Conservation (phyloP, 2,329 filamentous ascomycete genomes). For the Neoscytalidium dimidiatum region DNA sequence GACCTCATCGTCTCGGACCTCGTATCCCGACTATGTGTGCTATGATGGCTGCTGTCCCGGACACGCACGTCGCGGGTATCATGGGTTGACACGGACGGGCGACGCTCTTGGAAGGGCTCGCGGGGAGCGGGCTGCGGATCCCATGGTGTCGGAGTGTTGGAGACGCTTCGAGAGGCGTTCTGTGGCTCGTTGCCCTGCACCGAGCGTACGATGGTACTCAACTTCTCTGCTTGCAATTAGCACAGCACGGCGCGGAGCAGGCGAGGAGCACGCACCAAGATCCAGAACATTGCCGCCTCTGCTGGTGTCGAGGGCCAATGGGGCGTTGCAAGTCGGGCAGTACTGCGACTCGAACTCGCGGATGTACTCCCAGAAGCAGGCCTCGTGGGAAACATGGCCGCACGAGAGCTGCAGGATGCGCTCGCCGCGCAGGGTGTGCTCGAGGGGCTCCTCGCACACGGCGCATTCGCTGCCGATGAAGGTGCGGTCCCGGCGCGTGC, state of each 20-base stretch:
- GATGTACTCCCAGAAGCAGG: constrained; percentile 98
- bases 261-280: constrained; percentile 64
- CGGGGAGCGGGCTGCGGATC: constrained; percentile 46
- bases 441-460: constrained; percentile 93
- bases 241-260: constrained; percentile 21
- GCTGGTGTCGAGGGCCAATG: constrained; percentile 87
- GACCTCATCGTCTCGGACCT: constrained; percentile 39
- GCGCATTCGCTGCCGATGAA: constrained; percentile 95
- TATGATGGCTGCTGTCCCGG: constrained; percentile 30
- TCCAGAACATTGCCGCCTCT: constrained; percentile 90
- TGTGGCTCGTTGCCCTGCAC: constrained; percentile 53
- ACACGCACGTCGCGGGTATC: constrained; percentile 22
- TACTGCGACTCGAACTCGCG: constrained; percentile 91
- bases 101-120: constrained; percentile 38
- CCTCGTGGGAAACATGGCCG: constrained; percentile 95
- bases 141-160: constrained; percentile 64
- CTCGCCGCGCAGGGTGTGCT: constrained; percentile 92
- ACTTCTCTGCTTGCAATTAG: constrained; percentile 70
- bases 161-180: constrained; percentile 29
- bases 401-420: constrained; percentile 95
- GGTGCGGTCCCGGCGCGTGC: constrained; percentile 83
- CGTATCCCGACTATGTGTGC: constrained; percentile 19
- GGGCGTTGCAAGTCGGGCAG: constrained; percentile 91
- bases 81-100: constrained; percentile 11
- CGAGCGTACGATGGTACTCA: constrained; percentile 88